Conservation (phyloP, 306 rosid genomes). For the Cucurbita maxima region DNA sequence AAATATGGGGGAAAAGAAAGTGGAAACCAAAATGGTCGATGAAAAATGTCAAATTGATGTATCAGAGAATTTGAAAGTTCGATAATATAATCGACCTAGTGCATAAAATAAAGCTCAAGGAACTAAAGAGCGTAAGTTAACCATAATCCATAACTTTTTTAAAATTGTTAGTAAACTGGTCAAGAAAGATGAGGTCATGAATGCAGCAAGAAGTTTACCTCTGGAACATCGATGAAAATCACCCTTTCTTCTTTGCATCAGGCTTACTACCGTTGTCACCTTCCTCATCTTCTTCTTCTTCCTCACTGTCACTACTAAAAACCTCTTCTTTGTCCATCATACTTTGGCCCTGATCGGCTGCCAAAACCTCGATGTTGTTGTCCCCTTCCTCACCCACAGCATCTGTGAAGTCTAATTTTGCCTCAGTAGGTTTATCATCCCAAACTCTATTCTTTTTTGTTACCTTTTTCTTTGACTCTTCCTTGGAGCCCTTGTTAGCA, state of each 20-base stretch:
- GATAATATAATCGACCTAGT: not conserved
- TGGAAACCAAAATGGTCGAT: not conserved
- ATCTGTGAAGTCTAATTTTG: conserved; percentile 80
- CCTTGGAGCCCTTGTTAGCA: conserved; percentile 54
- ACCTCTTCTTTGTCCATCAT: conserved; percentile 97
- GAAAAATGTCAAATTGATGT: not conserved
- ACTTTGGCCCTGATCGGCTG: conserved; percentile 86
- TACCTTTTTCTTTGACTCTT: conserved; percentile 49
- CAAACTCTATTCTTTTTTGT: conserved; percentile 90
- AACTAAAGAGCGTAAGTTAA: not conserved
- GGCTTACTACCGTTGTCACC: conserved; percentile 44
- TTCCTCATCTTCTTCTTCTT: conserved; percentile 69
- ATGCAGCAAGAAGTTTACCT: conserved; percentile 35
- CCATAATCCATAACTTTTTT: not conserved
- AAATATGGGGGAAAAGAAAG: not conserved
- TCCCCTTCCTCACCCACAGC: conserved; percentile 52
- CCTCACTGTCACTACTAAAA: conserved; percentile 80
- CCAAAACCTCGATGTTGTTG: conserved; percentile 38
- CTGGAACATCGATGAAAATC: conserved; percentile 96
- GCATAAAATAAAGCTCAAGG: not conserved
- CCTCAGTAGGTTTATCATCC: conserved; percentile 44
- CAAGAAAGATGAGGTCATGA: not conserved
- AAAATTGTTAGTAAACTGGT: not conserved
- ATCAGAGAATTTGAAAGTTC: not conserved
- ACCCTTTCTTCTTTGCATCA: conserved; percentile 78